Conservation (phyloP, 768 basidiomycete species). For the Kwoniella botswanensis region DNA sequence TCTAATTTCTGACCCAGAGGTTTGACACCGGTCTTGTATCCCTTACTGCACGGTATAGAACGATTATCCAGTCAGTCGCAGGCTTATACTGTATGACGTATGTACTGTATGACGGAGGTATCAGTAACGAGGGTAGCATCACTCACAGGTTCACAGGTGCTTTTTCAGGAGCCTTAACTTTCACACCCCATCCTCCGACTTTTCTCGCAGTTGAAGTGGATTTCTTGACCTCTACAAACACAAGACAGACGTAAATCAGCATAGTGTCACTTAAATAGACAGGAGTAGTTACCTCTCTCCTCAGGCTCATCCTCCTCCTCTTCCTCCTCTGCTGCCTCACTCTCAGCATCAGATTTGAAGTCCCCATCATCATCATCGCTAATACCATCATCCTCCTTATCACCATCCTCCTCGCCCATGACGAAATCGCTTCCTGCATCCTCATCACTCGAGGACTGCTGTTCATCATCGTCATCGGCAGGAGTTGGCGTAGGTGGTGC, state of each 20-base stretch:
- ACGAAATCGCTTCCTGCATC: constrained; percentile 38
- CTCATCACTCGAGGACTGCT: constrained; percentile 7
- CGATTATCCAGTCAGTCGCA: neutral
- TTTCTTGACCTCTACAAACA: neutral
- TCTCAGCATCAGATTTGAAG: constrained; percentile 22
- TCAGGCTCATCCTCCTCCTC: constrained; percentile 26
- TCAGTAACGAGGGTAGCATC: neutral
- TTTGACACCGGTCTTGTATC: constrained; percentile 41
- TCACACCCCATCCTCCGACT: constrained; percentile 26
- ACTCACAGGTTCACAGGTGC: constrained; percentile 40
- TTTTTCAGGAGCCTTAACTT: constrained; percentile 39
- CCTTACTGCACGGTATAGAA: constrained; percentile 12
- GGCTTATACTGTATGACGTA: neutral
- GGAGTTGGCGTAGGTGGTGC: neutral
- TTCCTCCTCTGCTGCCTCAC: constrained; percentile 26
- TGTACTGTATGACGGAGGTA: neutral
- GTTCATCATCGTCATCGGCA: constrained; percentile 8
- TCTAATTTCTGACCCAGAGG: constrained; percentile 33
- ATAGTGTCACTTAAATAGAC: neutral
- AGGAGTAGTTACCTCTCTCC: constrained; percentile 20
- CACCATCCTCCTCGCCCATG: constrained; percentile 38
- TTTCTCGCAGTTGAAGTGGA: constrained; percentile 31
- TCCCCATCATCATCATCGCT: constrained; percentile 29
- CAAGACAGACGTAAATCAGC: neutral
- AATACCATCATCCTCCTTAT: constrained; percentile 1